Conservation (phyloP, 345 rosid species). For the Gossypium longicalyx region DNA sequence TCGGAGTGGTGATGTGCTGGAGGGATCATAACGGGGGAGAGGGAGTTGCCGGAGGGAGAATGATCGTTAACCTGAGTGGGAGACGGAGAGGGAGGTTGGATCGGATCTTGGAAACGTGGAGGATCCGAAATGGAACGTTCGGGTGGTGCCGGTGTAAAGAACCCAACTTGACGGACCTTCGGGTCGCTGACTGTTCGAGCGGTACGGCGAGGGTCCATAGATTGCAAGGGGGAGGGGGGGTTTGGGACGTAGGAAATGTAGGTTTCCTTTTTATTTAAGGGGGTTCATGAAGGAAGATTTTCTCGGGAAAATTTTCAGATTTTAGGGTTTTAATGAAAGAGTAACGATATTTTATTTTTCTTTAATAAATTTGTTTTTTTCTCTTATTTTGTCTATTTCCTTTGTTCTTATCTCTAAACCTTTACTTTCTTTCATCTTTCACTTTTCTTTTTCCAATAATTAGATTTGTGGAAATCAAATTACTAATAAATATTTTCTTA, state of each 20-base stretch:
- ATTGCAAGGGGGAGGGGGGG: neutral
- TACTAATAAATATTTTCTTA: neutral
- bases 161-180: slow-evolving; percentile 83
- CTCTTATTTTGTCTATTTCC: neutral
- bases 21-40: slow-evolving; percentile 85
- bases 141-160: slow-evolving; percentile 50
- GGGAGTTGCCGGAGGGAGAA: slow-evolving; percentile 61
- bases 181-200: slow-evolving; percentile 77
- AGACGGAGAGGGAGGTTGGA: slow-evolving; percentile 28
- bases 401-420: neutral
- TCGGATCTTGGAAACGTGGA: slow-evolving; percentile 36
- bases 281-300: slow-evolving; percentile 6
- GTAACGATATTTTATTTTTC: neutral
- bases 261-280: neutral
- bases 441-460: neutral
- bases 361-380: neutral
- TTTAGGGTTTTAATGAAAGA: slow-evolving; percentile 6
- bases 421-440: neutral
- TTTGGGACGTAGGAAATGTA: slow-evolving; percentile 15
- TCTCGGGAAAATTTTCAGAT: neutral
- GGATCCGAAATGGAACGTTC: slow-evolving; percentile 38
- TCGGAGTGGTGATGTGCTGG: slow-evolving; percentile 75
- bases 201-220: slow-evolving; percentile 75
- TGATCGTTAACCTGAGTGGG: slow-evolving; percentile 30
- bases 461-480: neutral